Evolutionary conservation across 495 filamentous ascomycete species (phyloP), one percentile per base, ranked within the genome.

Genomic region (Cenococcum geophilum): DNA sequence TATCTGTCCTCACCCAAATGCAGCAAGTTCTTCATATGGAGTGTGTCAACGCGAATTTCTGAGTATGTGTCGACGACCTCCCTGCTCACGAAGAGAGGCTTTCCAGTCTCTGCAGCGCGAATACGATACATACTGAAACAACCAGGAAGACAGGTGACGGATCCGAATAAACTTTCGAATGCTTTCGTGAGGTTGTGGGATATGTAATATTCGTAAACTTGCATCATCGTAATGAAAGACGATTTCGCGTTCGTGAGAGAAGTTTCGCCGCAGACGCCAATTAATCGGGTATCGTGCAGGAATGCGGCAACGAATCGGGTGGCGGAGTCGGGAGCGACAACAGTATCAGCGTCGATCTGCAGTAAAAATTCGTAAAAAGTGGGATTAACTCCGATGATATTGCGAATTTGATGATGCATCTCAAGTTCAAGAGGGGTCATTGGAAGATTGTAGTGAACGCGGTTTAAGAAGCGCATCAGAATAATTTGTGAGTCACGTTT

Each of bases 401-500:
- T 99, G 53, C 91, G 87, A 68, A 99, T 97, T 70, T 99, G 95
- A 70, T 99, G 93, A 73, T 95, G 89, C 85, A 99, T 97, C 72
- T 99, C 93, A 42, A 99, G 80, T 73, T 99, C 95, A 63, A 99
- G 82, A 22, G 93, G 93, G 67, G 83, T 93, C 93, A 99, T 99
- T 16, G 95, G 78, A 43, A 89, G 76, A 72, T 96, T 95, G 79
- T 99, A 95, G 74, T 97, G 93, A 49, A 99, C 89, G 55, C 93
- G 88, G 79, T 97, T 97, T 67, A 99, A 79, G 84, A 97, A 99
- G 60, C 93, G 85, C 92, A 99, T 97, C 60, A 97, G 77, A 62
- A 97, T 77, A 86, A 97, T 95, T 76, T 99, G 93, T 40, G 93
- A 97, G 76, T 99, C 93, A 80, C 93, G 93, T 79, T 99, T 99